These are phyloP conservation scores for Amphibolis antarctica DNA, from an alignment of 106 monocot genomes.

Conservation along the genomic window DNA sequence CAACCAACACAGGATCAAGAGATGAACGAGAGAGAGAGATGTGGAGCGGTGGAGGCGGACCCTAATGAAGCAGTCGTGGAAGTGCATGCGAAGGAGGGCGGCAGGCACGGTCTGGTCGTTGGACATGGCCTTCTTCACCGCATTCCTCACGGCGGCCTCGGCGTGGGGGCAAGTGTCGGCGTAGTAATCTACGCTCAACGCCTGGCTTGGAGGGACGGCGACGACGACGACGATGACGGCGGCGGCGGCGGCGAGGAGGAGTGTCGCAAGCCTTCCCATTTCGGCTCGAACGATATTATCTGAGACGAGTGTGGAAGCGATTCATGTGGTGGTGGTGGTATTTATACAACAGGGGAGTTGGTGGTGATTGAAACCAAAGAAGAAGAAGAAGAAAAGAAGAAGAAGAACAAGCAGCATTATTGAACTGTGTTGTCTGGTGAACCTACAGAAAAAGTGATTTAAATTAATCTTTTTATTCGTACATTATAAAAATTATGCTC, in stretches of 20 bases:
- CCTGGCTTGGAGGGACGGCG: background rate
- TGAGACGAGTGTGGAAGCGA: no score
- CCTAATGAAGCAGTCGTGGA: slow-evolving; percentile 23
- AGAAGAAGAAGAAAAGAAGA: no score
- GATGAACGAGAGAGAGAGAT: background rate
- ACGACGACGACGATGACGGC: background rate
- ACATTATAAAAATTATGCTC: no score
- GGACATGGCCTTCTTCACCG: slow-evolving; percentile 6
- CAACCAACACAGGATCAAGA: background rate
- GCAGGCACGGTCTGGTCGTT: slow-evolving; percentile 13
- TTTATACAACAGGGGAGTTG: background rate
- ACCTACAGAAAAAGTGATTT: no score
- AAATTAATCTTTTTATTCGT: no score
- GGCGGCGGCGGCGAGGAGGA: background rate
- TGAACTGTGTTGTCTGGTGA: no score
- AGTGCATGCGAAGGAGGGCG: slow-evolving; percentile 19
- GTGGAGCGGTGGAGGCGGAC: background rate
- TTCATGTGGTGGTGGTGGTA: background rate
- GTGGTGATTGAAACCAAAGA: no score
- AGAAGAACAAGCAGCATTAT: no score
- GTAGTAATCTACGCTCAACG: slow-evolving; percentile 13
- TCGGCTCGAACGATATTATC: no score
- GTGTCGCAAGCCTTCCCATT: background rate
- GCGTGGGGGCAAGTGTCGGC: slow-evolving; percentile 9
- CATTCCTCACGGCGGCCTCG: slow-evolving; percentile 4